Percentiles rank a stretch among this genome's conserved stretches.
These are phyloP conservation scores for Thielaviopsis cerberus DNA, from an alignment of 2,329 filamentous ascomycete genomes.

Conservation along the genomic window DNA sequence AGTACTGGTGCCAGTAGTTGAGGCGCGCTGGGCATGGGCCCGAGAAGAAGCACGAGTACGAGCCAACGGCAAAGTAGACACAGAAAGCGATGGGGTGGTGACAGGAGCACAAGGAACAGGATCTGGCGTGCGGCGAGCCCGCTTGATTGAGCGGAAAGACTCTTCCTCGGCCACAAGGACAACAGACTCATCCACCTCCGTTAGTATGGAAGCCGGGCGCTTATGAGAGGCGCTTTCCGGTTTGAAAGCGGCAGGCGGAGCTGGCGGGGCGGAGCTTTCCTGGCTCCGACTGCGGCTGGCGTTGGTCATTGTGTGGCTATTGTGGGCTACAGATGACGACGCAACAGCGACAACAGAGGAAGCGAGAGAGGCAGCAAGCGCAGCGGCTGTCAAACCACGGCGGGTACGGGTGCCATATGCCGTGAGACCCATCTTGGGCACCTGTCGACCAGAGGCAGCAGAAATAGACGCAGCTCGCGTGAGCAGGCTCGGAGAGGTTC, in stretches of 20 bases:
- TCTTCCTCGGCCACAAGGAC: neutral
- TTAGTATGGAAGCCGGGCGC: neutral
- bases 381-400: neutral
- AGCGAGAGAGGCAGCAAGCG: neutral
- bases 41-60: neutral
- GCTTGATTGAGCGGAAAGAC: neutral
- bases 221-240: neutral
- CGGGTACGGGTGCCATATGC: neutral
- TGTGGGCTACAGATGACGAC: neutral
- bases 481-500: neutral
- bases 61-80: neutral
- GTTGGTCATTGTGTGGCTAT: neutral
- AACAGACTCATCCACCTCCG: neutral
- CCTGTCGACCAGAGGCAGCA: slow-evolving; percentile 1
- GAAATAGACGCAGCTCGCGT: neutral
- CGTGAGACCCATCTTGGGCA: neutral
- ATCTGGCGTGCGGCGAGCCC: neutral
- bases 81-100: neutral
- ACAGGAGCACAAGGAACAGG: neutral
- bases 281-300: neutral
- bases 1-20: neutral
- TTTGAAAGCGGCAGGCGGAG: neutral
- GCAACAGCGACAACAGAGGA: neutral
- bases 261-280: neutral
- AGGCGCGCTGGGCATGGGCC: neutral